A percentile compares a stretch with the other conserved stretches of the same genome.
Evolutionary conservation across 1,284 basidiomycete genomes (phyloP).

Genomic region (Tylopilus sp.): DNA sequence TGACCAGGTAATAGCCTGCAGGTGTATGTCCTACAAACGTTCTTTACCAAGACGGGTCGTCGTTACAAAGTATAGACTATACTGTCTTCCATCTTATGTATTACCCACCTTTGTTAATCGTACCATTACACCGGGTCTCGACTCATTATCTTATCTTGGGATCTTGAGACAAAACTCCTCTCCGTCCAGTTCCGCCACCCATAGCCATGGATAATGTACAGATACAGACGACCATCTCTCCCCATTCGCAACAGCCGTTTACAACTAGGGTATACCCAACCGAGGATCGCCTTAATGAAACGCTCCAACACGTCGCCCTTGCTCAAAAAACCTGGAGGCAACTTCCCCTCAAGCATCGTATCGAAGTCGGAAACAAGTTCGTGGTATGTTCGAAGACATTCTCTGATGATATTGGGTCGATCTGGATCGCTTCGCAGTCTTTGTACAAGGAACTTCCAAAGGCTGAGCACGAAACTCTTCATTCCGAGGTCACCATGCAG

Average conservation of each 20-base stretch:
- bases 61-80: conserved; percentile 79
- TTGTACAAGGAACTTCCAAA: conserved; percentile 75
- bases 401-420: not conserved
- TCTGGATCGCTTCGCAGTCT: conserved; percentile 56
- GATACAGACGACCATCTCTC: conserved; percentile 75
- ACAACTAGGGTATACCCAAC: conserved; percentile 70
- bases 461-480: conserved; percentile 29
- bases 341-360: conserved; percentile 75
- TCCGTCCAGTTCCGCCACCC: not conserved
- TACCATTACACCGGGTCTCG: not conserved
- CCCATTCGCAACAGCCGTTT: conserved; percentile 63
- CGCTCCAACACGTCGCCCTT: conserved; percentile 66
- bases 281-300: conserved; percentile 65
- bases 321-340: conserved; percentile 84
- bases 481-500: conserved; percentile 76
- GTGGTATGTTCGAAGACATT: conserved; percentile 60
- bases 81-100: conserved; percentile 6
- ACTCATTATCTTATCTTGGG: conserved; percentile 11
- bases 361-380: conserved; percentile 81
- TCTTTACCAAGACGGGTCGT: conserved; percentile 91
- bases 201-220: conserved; percentile 33
- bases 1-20: conserved; percentile 68
- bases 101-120: not conserved
- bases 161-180: conserved; percentile 13
- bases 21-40: conserved; percentile 92